Conservation (phyloP, 2,329 filamentous ascomycete species). For the Sporothrix humicola region DNA sequence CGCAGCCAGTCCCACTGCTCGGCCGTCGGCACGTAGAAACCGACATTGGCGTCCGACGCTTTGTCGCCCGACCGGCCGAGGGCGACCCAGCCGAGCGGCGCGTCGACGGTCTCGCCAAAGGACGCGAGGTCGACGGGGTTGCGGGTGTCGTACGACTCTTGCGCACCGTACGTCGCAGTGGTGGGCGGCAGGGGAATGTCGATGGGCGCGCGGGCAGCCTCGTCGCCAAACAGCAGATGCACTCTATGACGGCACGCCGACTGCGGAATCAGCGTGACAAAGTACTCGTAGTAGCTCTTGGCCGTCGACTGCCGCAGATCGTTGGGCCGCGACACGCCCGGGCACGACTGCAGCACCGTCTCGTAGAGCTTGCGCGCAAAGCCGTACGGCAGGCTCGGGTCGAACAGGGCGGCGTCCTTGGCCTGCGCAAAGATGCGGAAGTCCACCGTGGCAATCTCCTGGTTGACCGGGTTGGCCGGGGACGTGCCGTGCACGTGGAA, state of each 20-base stretch:
- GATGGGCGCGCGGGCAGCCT: not conserved
- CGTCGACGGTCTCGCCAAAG: slow-evolving; percentile 30
- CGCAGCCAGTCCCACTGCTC: slow-evolving; percentile 51
- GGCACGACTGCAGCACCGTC: slow-evolving; percentile 35
- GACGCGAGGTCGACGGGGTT: slow-evolving; percentile 9
- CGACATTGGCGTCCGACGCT: slow-evolving; percentile 46
- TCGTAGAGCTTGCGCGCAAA: slow-evolving; percentile 36
- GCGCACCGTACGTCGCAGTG: slow-evolving; percentile 27
- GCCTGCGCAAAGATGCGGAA: slow-evolving; percentile 38
- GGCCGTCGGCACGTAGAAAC: slow-evolving; percentile 47
- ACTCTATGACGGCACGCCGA: slow-evolving; percentile 31
- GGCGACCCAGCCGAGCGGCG: slow-evolving; percentile 31
- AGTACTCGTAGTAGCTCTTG: slow-evolving; percentile 35
- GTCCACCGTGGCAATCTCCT: slow-evolving; percentile 39
- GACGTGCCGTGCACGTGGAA: slow-evolving; percentile 38
- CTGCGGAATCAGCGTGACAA: slow-evolving; percentile 33
- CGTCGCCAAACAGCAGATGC: slow-evolving; percentile 31
- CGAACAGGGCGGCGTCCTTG: slow-evolving; percentile 31
- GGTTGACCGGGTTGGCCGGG: slow-evolving; percentile 36
- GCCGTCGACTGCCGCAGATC: slow-evolving; percentile 34
- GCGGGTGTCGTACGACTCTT: slow-evolving; percentile 31
- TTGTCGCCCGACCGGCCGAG: slow-evolving; percentile 44
- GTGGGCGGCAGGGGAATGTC: slow-evolving; percentile 26
- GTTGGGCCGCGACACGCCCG: slow-evolving; percentile 34
- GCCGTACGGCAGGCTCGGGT: slow-evolving; percentile 33